Percentiles rank a stretch among this genome's conserved stretches.
phyloP scores from a whole-genome alignment of 2,329 filamentous ascomycete species.

The Aureobasidium sp. region DNA sequence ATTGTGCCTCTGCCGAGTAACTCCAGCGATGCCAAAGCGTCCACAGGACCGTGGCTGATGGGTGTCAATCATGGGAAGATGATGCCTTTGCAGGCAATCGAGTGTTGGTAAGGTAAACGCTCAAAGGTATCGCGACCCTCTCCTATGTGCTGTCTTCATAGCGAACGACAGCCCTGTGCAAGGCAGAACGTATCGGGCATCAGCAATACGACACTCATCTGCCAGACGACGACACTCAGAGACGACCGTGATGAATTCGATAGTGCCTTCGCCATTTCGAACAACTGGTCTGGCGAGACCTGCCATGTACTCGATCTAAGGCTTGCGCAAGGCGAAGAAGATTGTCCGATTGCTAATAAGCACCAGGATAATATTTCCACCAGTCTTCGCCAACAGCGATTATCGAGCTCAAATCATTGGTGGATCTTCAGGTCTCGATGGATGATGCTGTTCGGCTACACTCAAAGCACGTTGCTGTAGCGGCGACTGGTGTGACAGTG shows the following conservation, averaged over 20 bases:
- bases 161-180: not conserved
- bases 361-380: not conserved
- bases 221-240: slow-evolving; percentile 30
- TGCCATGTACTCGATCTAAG: slow-evolving; percentile 65
- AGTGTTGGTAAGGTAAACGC: not conserved
- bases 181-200: not conserved
- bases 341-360: slow-evolving; percentile 40
- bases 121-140: too few species aligned
- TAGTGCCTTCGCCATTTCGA: slow-evolving; percentile 91
- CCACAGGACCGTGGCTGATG: not conserved
- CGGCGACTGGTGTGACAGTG: not conserved
- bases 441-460: slow-evolving; percentile 50
- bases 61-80: not conserved
- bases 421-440: slow-evolving; percentile 88
- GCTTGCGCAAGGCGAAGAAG: slow-evolving; percentile 59
- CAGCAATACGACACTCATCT: not conserved
- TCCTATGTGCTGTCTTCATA: not conserved
- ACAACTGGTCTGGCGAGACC: slow-evolving; percentile 88
- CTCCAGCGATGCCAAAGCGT: not conserved
- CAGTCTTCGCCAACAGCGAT: slow-evolving; percentile 81
- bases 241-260: slow-evolving; percentile 94
- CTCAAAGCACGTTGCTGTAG: not conserved
- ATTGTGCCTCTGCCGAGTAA: not conserved
- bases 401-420: slow-evolving; percentile 89
- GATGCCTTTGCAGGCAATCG: not conserved